These are phyloP conservation scores for Nigrospora osmanthi DNA, from an alignment of 2,329 filamentous ascomycete genomes.

Conservation along the genomic window DNA sequence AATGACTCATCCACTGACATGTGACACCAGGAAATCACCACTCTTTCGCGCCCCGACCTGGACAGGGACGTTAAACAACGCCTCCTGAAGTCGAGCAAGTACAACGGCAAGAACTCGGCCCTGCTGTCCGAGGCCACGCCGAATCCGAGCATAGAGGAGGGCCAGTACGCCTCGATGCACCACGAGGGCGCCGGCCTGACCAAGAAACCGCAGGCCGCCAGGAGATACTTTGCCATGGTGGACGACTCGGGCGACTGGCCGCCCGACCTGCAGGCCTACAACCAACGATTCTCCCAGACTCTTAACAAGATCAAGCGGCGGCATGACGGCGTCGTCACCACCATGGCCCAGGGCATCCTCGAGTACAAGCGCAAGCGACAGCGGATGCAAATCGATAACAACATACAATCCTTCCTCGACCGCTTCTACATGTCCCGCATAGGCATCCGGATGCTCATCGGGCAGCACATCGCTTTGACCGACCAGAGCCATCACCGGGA, in stretches of 20 bases:
- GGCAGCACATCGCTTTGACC: conserved; percentile 93
- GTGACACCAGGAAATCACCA: conserved; percentile 73
- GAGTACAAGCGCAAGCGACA: conserved; percentile 97
- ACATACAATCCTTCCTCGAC: conserved; percentile 95
- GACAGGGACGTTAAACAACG: conserved; percentile 69
- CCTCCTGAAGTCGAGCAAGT: conserved; percentile 60
- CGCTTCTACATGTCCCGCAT: conserved; percentile 99
- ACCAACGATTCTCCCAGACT: conserved; percentile 80
- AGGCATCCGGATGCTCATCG: conserved; percentile 97
- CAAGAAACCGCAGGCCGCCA: conserved; percentile 44
- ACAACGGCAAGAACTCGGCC: conserved; percentile 47
- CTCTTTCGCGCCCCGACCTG: conserved; percentile 69
- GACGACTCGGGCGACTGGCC: conserved; percentile 89
- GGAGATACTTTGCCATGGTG: conserved; percentile 85
- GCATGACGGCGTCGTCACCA: conserved; percentile 95
- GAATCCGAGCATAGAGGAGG: conserved; percentile 82
- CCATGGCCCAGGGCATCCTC: conserved; percentile 93
- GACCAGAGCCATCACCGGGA: conserved; percentile 87
- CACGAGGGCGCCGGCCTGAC: conserved; percentile 36
- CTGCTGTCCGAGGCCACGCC: conserved; percentile 75
- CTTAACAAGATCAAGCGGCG: conserved; percentile 91
- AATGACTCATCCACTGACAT: conserved; percentile 23
- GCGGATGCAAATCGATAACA: conserved; percentile 96
- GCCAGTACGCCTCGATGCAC: conserved; percentile 64
- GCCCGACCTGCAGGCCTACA: conserved; percentile 89